Base-by-base conservation (phyloP, 192 early-diverging fungal species). In the Jimgerdemannia flammicorona region DNA sequence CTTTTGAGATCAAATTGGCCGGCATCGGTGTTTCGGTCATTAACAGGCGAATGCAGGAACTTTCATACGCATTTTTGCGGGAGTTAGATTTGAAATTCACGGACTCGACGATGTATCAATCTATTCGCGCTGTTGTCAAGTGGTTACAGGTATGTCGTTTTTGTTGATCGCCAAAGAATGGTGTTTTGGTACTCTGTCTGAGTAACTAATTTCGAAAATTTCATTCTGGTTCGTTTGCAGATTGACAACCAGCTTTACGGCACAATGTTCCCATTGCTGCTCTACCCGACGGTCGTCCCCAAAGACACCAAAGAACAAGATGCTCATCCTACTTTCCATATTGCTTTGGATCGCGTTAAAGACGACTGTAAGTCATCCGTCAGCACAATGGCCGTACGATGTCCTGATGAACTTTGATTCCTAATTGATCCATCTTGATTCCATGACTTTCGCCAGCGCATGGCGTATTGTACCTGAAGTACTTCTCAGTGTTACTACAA, bases 241-340 rank as follows among this genome's bases (percentile, higher is more conserved):
- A 91, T 99, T 71, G 98, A 99, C 80, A 99, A 98, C 84, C 97
- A 99, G 80, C 81, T 98, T 3, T 92, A 92, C 70, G 95, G 93
- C 54, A 90, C 92, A 2, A 75, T 93, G 4, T 95, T 92, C 63
- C 96, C 96, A 0, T 97, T 99, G 44, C 89, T 98, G n/a, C 76
- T 99, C 8, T 98, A 97, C 74, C 98, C 98, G 19, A 95, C 95
- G 3, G 90, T 92, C 43, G 79, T 95, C 17, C 92, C 93, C 4
- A 93, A 93, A 73, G 90, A 94, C 54, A 79, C 80, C 17, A 89
- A 91, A 49, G 90, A 90, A 11, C 80, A 76, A 1, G 67, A 83
- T 17, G 80, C 78, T 3, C 76, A 85, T 40, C 92, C 91, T 0
- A 93, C 85, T 65, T 83, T 93, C 44, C 91, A 90, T 76, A 87